Evolutionary conservation across 1,284 basidiomycete genomes (phyloP).

Genomic region (Trichosporon asahii): DNA sequence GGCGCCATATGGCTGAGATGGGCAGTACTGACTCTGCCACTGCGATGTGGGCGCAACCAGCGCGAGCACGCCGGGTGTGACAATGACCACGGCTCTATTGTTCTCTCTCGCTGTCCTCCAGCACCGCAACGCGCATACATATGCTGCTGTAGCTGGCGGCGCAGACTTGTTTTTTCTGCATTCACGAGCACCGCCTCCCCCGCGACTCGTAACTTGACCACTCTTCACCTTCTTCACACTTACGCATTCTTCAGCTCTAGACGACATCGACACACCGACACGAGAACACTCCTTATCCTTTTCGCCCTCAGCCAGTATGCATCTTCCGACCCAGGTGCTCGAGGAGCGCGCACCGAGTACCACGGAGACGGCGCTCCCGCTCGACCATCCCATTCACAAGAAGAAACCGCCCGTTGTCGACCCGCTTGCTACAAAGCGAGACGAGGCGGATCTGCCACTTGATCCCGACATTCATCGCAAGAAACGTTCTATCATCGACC

Average conservation of each 20-base stretch:
- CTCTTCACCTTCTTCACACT: background rate
- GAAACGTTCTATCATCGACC: background rate
- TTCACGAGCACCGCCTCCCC: background rate
- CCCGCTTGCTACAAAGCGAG: background rate
- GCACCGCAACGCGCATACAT: background rate
- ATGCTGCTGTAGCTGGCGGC: background rate
- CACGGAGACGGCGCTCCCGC: background rate
- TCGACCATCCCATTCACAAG: background rate
- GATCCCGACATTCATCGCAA: background rate
- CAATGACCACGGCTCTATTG: background rate
- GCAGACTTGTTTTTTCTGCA: background rate
- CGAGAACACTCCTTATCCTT: background rate
- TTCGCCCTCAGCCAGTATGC: background rate
- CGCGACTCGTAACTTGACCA: no score
- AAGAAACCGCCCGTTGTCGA: background rate
- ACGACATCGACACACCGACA: background rate
- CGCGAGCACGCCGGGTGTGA: background rate
- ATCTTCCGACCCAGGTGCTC: background rate
- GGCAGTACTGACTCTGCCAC: background rate
- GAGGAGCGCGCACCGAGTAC: background rate
- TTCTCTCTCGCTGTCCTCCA: background rate
- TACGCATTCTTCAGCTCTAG: background rate
- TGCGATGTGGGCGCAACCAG: background rate
- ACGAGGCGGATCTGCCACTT: background rate
- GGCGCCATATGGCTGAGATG: background rate